phyloP scores from a whole-genome alignment of 2,329 filamentous ascomycete species.

The Cladophialophora exuberans region DNA sequence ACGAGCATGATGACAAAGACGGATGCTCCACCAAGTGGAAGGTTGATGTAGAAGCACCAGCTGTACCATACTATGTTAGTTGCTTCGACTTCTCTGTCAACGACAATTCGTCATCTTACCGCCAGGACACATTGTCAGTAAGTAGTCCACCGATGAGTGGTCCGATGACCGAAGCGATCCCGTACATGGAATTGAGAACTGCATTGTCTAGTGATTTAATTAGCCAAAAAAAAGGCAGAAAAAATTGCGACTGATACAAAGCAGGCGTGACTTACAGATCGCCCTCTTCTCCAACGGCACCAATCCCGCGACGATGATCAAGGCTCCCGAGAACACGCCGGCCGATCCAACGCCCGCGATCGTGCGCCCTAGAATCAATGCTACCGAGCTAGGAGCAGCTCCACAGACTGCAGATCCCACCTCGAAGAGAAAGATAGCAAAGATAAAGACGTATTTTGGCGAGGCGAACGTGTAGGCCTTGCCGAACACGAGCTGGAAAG shows the following conservation, averaged over 20 bases:
- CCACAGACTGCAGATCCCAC: conserved; percentile 46
- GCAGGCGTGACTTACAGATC: conserved; percentile 25
- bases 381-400: conserved; percentile 42
- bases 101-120: background rate
- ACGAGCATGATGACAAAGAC: conserved; percentile 29
- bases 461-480: conserved; percentile 49
- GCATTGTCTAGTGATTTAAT: background rate
- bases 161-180: conserved; percentile 42
- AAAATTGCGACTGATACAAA: background rate
- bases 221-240: background rate
- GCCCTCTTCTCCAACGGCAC: conserved; percentile 36
- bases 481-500: conserved; percentile 49
- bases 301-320: conserved; percentile 33
- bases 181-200: conserved; percentile 31
- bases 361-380: conserved; percentile 46
- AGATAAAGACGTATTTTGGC: conserved; percentile 49
- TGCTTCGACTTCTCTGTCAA: background rate
- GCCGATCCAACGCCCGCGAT: conserved; percentile 45
- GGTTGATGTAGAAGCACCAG: conserved; percentile 34
- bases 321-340: conserved; percentile 44
- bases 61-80: conserved; percentile 3
- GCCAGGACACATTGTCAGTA: conserved; percentile 39
- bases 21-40: conserved; percentile 41
- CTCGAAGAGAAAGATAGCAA: conserved; percentile 46
- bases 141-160: conserved; percentile 49